These are phyloP conservation scores for Neonothopanus nambi DNA, from an alignment of 1,284 basidiomycete species.

Conservation along the genomic window DNA sequence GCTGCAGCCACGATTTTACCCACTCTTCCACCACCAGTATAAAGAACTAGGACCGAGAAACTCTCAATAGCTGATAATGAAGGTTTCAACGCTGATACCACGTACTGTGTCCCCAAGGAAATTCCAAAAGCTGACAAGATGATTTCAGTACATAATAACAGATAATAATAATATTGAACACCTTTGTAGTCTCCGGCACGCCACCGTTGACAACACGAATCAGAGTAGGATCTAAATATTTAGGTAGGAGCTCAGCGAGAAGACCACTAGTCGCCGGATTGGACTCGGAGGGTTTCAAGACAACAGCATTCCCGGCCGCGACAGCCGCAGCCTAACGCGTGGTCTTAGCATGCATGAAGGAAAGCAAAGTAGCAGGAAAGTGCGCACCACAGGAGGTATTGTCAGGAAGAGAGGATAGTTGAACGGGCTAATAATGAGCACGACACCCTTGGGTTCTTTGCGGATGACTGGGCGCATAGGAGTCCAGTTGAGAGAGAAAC, in stretches of 20 bases:
- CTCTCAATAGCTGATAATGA: conserved; percentile 5
- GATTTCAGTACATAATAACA: not conserved
- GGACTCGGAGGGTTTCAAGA: conserved; percentile 85
- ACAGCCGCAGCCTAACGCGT: conserved; percentile 66
- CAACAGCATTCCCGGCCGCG: conserved; percentile 75
- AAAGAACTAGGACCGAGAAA: conserved; percentile 47
- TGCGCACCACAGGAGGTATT: conserved; percentile 49
- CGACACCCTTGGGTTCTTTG: conserved; percentile 79
- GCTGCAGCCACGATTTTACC: conserved; percentile 80
- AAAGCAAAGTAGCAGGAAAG: conserved; percentile 13
- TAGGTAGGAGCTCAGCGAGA: conserved; percentile 72
- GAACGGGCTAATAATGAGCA: conserved; percentile 68
- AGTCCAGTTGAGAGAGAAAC: conserved; percentile 55
- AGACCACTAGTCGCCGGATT: conserved; percentile 66
- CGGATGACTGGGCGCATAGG: conserved; percentile 63
- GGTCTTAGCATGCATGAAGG: conserved; percentile 6
- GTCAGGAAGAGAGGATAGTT: conserved; percentile 60
- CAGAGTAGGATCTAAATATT: conserved; percentile 80
- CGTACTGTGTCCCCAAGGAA: conserved; percentile 87
- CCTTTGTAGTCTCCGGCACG: conserved; percentile 73
- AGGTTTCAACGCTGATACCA: conserved; percentile 16
- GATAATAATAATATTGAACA: conserved; percentile 24
- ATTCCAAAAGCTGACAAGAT: conserved; percentile 68
- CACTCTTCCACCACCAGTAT: conserved; percentile 71
- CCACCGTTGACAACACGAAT: conserved; percentile 78